A percentile compares a stretch with the other conserved stretches of the same genome.
Conservation (phyloP, 257 asterid genomes). For the Forsythia suspensa region DNA sequence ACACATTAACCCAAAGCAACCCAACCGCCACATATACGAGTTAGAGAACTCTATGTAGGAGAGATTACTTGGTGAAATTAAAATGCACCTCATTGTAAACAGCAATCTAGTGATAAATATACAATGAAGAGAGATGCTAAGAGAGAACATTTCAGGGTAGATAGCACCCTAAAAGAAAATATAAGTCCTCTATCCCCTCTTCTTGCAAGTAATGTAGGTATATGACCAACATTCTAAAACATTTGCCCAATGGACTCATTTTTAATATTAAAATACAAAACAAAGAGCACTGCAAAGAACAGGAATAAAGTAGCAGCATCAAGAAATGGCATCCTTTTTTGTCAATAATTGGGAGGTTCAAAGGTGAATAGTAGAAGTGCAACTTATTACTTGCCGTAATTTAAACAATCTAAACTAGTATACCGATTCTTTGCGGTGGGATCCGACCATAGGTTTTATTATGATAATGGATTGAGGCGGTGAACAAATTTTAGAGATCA, state of each 20-base stretch:
- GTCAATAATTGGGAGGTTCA: neutral
- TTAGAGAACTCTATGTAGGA: neutral
- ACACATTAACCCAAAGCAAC: neutral
- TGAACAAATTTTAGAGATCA: no score
- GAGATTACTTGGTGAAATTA: neutral
- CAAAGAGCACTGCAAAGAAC: neutral
- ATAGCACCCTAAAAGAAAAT: neutral
- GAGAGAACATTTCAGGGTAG: neutral
- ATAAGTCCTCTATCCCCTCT: neutral
- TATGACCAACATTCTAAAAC: neutral
- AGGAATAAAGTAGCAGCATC: neutral
- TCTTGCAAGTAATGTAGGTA: neutral
- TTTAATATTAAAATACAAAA: neutral
- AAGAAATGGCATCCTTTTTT: neutral
- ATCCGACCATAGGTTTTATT: no score
- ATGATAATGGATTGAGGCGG: no score
- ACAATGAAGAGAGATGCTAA: neutral
- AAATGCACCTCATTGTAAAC: neutral
- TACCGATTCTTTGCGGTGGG: no score
- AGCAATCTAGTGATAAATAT: neutral
- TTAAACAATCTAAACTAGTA: neutral
- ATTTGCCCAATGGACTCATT: neutral
- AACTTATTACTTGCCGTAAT: neutral
- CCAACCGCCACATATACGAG: constrained; percentile 12
- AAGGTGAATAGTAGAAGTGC: neutral